phyloP scores from a whole-genome alignment of 2,329 filamentous ascomycete species.

The Xylariaceae sp. region DNA sequence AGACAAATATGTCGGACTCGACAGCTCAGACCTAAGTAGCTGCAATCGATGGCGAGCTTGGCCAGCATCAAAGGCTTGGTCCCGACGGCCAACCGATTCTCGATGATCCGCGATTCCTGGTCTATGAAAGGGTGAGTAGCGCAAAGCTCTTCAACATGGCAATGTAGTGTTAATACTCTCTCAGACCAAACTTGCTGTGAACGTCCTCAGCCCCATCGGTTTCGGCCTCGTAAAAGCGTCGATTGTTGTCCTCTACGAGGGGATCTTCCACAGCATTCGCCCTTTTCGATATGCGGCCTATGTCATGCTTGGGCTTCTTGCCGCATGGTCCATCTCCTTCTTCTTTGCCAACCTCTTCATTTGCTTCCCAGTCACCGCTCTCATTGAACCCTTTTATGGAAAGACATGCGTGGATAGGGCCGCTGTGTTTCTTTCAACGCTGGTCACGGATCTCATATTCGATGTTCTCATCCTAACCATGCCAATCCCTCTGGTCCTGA shows the following conservation, averaged over 20 bases:
- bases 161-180: background rate
- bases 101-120: slow-evolving; percentile 21
- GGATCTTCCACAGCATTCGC: slow-evolving; percentile 16
- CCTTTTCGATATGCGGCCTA: slow-evolving; percentile 16
- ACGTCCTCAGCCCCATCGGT: slow-evolving; percentile 19
- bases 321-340: slow-evolving; percentile 24
- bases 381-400: slow-evolving; percentile 25
- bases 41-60: slow-evolving; percentile 19
- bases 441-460: slow-evolving; percentile 23
- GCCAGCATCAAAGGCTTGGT: slow-evolving; percentile 19
- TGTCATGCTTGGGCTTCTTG: slow-evolving; percentile 16
- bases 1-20: background rate
- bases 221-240: slow-evolving; percentile 23
- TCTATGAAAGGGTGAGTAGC: slow-evolving; percentile 21
- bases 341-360: slow-evolving; percentile 29
- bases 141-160: no score
- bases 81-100: slow-evolving; percentile 19
- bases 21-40: slow-evolving; percentile 6
- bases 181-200: slow-evolving; percentile 24
- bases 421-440: slow-evolving; percentile 22
- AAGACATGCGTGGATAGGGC: slow-evolving; percentile 24
- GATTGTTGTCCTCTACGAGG: slow-evolving; percentile 21
- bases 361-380: slow-evolving; percentile 24
- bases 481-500: slow-evolving; percentile 27
- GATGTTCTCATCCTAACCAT: slow-evolving; percentile 27